Percentiles rank a stretch among this genome's conserved stretches.
These are phyloP conservation scores for Annulohypoxylon maeteangense DNA, from an alignment of 495 filamentous ascomycete species.

Conservation along the genomic window DNA sequence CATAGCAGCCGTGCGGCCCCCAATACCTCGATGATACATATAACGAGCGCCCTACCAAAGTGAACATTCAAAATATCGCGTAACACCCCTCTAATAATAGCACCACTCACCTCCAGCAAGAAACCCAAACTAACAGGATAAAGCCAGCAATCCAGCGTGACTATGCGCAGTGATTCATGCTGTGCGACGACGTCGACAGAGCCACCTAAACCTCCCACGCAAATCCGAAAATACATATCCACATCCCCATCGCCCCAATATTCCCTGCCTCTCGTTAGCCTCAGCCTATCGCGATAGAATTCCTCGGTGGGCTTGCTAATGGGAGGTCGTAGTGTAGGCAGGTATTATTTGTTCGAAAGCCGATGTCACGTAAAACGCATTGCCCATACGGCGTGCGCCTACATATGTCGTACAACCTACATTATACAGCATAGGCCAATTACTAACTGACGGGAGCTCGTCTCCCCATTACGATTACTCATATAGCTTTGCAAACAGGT, in stretches of 20 bases:
- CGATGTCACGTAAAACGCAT: not conserved
- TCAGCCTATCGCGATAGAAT: not conserved
- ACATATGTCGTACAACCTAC: not conserved
- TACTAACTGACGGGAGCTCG: not conserved
- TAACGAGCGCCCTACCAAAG: not conserved
- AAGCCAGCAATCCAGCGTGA: not conserved
- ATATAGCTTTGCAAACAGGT: too few species aligned
- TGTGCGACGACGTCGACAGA: slow-evolving; percentile 18
- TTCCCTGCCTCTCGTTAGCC: not conserved
- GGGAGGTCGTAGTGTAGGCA: not conserved
- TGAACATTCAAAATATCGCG: not conserved
- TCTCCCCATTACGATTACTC: too few species aligned
- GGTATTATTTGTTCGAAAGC: not conserved
- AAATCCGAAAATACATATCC: not conserved
- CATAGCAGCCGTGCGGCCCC: slow-evolving; percentile 8
- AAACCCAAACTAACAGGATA: not conserved
- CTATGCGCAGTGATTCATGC: slow-evolving; percentile 30
- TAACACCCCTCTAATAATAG: not conserved
- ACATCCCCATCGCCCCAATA: not conserved
- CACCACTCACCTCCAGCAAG: not conserved
- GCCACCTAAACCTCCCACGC: not conserved
- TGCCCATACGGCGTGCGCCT: not conserved
- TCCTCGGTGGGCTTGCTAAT: not conserved
- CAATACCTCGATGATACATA: too few species aligned
- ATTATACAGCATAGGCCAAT: not conserved